Evolutionary conservation across 306 rosid species (phyloP), one percentile per base, ranked within the genome.

Genomic region (Corylus avellana): DNA sequence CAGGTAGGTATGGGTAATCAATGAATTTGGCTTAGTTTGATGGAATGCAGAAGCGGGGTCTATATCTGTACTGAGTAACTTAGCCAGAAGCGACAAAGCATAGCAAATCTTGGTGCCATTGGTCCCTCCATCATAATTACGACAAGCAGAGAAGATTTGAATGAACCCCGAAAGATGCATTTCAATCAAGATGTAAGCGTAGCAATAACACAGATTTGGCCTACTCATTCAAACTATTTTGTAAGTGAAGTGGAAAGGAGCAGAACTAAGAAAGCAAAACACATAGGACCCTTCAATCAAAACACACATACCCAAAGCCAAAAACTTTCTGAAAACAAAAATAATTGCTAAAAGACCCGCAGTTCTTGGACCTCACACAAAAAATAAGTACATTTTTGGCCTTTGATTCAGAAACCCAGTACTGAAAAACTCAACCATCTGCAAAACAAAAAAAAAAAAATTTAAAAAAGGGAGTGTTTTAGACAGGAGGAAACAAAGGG

Each of bases 281-380:
- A 75, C 87, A 78, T 76, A 76, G 93, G 88, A 91, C 82, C 89
- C 93, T 91, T 85, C 82, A 71, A 74, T 74, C 80, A 84, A 83
- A 84, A 84, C 86, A 81, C 88, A 81, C 20, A 77, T 70, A 27
- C 29, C 61, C 82, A 81, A 69, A 70, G 35, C 73, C 70, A 82
- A 83, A 58, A 32, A 54, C 81, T 57, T 55, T 56, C 72, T 62
- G 13, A 51, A 79, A 58, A 63, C 53, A 72, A 50, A 17, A 42
- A 69, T 56, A 54, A 64, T 74, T 77, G 54, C 50, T 63, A 29
- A 55, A 29, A 56, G 46, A 42, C 57, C 55, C 11, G 37, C 71
- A 61, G 59, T 70, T 72, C 47, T 56, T 70, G 56, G 73, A 71
- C 71, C 79, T 83, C 46, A 64, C 89, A 85, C 83, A 18, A 73